A percentile compares a stretch with the other conserved stretches of the same genome.
phyloP scores from a whole-genome alignment of 805 yeast genomes.

The Yarrowia bubula region DNA sequence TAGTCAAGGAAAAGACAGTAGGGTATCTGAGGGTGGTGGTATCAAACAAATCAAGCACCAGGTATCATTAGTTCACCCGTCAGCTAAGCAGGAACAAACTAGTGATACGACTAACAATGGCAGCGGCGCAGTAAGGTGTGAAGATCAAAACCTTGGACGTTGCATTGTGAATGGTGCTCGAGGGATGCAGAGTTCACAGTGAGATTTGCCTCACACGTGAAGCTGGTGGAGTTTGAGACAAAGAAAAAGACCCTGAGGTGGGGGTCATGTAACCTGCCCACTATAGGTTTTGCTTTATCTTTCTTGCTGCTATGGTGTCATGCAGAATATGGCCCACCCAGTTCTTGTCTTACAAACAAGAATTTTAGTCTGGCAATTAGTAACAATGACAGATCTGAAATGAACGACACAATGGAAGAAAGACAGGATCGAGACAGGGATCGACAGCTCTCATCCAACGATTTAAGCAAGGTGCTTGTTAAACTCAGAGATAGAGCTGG shows the following conservation, averaged over 20 bases:
- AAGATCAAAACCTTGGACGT: conserved; percentile 4
- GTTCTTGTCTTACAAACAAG: too few relatives aligned
- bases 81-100: too few relatives aligned
- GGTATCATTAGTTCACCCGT: too few relatives aligned
- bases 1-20: too few relatives aligned
- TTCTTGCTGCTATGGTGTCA: too few relatives aligned
- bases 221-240: neutral
- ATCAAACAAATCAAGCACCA: too few relatives aligned
- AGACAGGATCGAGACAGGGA: neutral
- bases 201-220: neutral
- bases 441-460: neutral
- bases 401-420: neutral
- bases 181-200: neutral
- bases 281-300: too few relatives aligned
- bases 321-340: neutral
- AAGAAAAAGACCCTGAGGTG: neutral
- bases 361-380: too few relatives aligned
- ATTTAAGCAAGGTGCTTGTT: neutral
- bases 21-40: too few relatives aligned
- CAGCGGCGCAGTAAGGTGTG: neutral
- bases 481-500: neutral
- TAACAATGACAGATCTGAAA: neutral
- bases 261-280: neutral
- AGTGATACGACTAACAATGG: neutral
- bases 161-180: neutral